These are phyloP conservation scores for Hyaloperonospora brassicae DNA, from an alignment of 352 stramenopile species.

Conservation along the genomic window DNA sequence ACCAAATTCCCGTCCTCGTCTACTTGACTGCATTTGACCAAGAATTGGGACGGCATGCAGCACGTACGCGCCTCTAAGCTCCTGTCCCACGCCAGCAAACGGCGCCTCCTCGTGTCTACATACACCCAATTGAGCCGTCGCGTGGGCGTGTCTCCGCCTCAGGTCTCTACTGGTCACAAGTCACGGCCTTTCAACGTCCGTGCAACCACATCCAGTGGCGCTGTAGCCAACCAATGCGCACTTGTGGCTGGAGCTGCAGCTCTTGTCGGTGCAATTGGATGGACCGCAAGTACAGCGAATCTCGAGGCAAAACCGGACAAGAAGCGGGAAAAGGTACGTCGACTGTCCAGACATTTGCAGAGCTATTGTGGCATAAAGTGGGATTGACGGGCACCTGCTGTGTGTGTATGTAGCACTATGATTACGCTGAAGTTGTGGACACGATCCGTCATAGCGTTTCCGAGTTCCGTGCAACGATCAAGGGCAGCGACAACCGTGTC, in stretches of 20 bases:
- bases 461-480: constrained; percentile 69
- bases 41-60: constrained; percentile 5
- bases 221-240: constrained; percentile 7
- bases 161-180: constrained; percentile 1
- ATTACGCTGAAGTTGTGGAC: constrained; percentile 64
- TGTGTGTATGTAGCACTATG: constrained; percentile 30
- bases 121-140: not conserved
- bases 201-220: constrained; percentile 6
- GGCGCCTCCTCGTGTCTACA: not conserved
- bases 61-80: constrained; percentile 12
- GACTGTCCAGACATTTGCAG: constrained; percentile 2
- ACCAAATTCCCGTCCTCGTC: no score
- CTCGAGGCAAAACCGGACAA: constrained; percentile 20
- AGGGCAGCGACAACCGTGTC: constrained; percentile 58
- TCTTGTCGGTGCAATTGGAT: constrained; percentile 8
- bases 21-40: no score
- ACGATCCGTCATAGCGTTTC: constrained; percentile 62
- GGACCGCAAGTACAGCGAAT: constrained; percentile 9
- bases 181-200: constrained; percentile 6
- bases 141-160: not conserved
- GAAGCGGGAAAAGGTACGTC: constrained; percentile 25
- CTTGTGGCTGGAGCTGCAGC: constrained; percentile 16
- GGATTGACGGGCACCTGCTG: not conserved
- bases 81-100: constrained; percentile 7
- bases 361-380: constrained; percentile 3